Conservation (phyloP, 805 yeast genomes). For the Nakazawaea sp. region DNA sequence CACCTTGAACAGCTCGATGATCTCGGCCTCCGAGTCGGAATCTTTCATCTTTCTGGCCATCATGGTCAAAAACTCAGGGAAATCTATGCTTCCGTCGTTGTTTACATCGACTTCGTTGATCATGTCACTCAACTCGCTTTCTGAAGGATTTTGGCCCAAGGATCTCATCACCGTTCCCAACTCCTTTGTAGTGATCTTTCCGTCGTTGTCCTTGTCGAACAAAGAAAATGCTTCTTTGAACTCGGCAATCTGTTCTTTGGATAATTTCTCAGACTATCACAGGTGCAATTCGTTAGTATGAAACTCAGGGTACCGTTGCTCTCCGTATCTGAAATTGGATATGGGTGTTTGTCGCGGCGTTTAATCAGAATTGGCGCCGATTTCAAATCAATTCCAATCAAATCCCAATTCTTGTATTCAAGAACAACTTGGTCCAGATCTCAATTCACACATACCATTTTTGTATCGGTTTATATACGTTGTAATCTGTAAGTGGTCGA, state of each 20-base stretch:
- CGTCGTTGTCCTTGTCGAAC: conserved; percentile 95
- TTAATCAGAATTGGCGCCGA: too few relatives aligned
- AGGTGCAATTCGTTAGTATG: too few relatives aligned
- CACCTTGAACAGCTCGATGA: conserved; percentile 96
- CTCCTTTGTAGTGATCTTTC: conserved; percentile 92
- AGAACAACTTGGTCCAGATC: too few relatives aligned
- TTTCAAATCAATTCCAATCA: too few relatives aligned
- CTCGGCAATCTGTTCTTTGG: conserved; percentile 94
- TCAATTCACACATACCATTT: too few relatives aligned
- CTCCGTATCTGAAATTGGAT: too few relatives aligned
- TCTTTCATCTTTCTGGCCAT: conserved; percentile 94
- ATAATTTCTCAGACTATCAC: conserved; percentile 80
- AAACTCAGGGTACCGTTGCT: too few relatives aligned
- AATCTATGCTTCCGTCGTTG: conserved; percentile 85
- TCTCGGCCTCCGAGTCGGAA: conserved; percentile 94
- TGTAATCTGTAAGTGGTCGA: too few relatives aligned
- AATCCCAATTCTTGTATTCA: too few relatives aligned
- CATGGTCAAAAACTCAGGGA: conserved; percentile 75
- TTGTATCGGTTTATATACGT: too few relatives aligned
- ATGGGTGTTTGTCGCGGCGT: background rate
- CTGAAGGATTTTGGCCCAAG: conserved; percentile 96
- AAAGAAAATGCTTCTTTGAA: conserved; percentile 97
- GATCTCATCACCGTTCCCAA: conserved; percentile 98
- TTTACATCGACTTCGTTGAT: conserved; percentile 96
- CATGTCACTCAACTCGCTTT: conserved; percentile 92